Percentiles rank a stretch among this genome's conserved stretches.
These are phyloP conservation scores for Leishmania major DNA, from an alignment of 208 protist species.

Conservation along the genomic window DNA sequence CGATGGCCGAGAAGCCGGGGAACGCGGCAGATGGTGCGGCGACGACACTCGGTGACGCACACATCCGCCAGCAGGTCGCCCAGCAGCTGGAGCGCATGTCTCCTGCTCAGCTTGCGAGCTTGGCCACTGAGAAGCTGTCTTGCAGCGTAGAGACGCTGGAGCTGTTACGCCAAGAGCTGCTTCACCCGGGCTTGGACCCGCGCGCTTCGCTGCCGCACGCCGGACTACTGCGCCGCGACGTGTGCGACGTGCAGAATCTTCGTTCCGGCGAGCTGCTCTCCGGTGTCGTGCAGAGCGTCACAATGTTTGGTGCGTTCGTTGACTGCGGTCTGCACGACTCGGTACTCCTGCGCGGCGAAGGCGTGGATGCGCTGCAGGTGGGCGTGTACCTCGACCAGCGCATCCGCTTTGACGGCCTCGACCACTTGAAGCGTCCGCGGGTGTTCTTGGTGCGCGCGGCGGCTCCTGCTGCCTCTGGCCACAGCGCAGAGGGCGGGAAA, in stretches of 20 bases:
- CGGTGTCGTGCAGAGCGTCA: constrained; percentile 76
- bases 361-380: constrained; percentile 56
- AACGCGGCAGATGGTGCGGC: not conserved
- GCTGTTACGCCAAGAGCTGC: constrained; percentile 60
- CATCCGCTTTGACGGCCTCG: constrained; percentile 43
- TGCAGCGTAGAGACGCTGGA: constrained; percentile 72
- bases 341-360: constrained; percentile 60
- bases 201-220: constrained; percentile 70
- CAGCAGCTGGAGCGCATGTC: constrained; percentile 19
- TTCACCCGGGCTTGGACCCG: constrained; percentile 70
- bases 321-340: constrained; percentile 82
- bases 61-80: constrained; percentile 22
- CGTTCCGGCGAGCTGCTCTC: constrained; percentile 50
- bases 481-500: not conserved
- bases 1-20: not conserved
- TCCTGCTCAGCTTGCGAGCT: constrained; percentile 10
- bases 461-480: not conserved
- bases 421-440: constrained; percentile 61
- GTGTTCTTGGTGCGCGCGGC: constrained; percentile 34
- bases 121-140: constrained; percentile 31
- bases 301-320: constrained; percentile 86
- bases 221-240: constrained; percentile 65
- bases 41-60: not conserved
- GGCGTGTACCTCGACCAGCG: constrained; percentile 51
- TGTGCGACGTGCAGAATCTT: constrained; percentile 42